phyloP scores from a whole-genome alignment of 1,139 yeast species.

The Protomyces inouyei region DNA sequence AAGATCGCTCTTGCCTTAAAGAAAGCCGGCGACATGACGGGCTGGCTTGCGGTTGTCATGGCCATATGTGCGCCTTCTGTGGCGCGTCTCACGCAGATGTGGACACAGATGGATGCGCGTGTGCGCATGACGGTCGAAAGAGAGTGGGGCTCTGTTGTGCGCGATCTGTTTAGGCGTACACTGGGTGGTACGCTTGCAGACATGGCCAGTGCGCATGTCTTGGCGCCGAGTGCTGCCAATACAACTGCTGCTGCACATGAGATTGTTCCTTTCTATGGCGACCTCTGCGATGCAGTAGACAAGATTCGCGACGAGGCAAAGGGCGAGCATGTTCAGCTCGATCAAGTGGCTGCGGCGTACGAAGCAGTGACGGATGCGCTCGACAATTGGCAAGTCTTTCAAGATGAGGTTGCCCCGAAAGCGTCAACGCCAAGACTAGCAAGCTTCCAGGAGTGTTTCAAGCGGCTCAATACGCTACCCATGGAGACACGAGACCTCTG shows the following conservation, averaged over 20 bases:
- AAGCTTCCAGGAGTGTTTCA: constrained; percentile 24
- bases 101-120: constrained; percentile 67
- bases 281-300: constrained; percentile 45
- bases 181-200: constrained; percentile 36
- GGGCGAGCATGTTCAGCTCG: neutral
- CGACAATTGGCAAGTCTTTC: neutral
- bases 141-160: constrained; percentile 93
- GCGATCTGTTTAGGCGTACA: constrained; percentile 64
- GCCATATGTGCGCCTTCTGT: constrained; percentile 78
- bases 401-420: neutral
- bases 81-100: constrained; percentile 63
- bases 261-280: constrained; percentile 90
- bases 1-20: constrained; percentile 74
- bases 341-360: neutral
- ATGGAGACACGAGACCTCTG: constrained; percentile 1
- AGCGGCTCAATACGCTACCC: constrained; percentile 17
- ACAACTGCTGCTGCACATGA: constrained; percentile 63
- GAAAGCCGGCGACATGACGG: constrained; percentile 83
- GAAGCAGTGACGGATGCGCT: neutral
- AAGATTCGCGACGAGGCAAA: neutral
- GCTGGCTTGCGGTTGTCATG: constrained; percentile 89
- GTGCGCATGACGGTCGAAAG: constrained; percentile 60
- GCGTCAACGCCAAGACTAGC: constrained; percentile 13
- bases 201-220: constrained; percentile 53
- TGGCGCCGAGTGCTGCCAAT: constrained; percentile 88